Evolutionary conservation across 2,329 filamentous ascomycete genomes (phyloP).

Genomic region (Raffaelea ambrosiae): DNA sequence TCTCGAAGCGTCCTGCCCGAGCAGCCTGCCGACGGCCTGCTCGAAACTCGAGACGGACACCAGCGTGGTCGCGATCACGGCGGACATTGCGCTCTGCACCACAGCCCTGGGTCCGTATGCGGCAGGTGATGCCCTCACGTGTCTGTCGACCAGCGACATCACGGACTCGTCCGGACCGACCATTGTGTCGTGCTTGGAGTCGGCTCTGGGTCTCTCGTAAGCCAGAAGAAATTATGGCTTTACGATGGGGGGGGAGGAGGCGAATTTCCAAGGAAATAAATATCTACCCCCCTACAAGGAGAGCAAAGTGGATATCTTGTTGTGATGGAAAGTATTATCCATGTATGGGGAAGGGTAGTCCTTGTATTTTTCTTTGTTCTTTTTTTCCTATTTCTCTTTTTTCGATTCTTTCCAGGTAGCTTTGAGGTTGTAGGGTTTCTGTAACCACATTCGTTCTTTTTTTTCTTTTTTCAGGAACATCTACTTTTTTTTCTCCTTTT

Average conservation of each 20-base stretch:
- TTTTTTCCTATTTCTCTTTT: background rate
- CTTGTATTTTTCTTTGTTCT: background rate
- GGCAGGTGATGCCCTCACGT: slow-evolving; percentile 2
- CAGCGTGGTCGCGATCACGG: background rate
- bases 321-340: too few relatives aligned
- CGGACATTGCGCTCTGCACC: slow-evolving; percentile 8
- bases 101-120: slow-evolving; percentile 9
- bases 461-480: background rate
- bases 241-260: too few relatives aligned
- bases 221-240: too few relatives aligned
- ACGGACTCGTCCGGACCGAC: slow-evolving; percentile 1
- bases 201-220: background rate
- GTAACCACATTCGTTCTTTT: background rate
- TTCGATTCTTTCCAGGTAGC: background rate
- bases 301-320: too few relatives aligned
- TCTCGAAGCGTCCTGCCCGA: slow-evolving; percentile 8
- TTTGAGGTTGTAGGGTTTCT: background rate
- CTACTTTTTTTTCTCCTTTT: background rate
- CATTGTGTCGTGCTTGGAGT: slow-evolving; percentile 8
- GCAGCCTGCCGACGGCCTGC: slow-evolving; percentile 10
- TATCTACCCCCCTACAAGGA: too few relatives aligned
- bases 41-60: background rate
- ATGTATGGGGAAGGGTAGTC: background rate
- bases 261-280: too few relatives aligned
- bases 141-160: slow-evolving; percentile 6